phyloP scores from a whole-genome alignment of 495 filamentous ascomycete species.

The Penicillium samsonianum region DNA sequence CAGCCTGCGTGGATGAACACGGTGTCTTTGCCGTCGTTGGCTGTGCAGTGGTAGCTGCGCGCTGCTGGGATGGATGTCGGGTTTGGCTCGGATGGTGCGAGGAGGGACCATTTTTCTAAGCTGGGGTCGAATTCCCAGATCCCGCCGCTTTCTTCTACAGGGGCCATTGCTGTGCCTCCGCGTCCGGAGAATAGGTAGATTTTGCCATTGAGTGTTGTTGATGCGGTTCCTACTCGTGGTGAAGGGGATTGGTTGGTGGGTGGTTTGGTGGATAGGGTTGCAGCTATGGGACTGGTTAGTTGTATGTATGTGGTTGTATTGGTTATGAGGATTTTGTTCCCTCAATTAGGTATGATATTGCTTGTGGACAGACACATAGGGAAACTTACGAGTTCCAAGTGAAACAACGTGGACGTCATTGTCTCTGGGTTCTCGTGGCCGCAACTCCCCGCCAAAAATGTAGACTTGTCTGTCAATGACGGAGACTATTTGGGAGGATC shows the following conservation, averaged over 20 bases:
- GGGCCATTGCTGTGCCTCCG: constrained; percentile 53
- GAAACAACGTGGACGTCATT: constrained; percentile 70
- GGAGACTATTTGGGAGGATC: constrained; percentile 70
- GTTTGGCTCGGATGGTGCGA: constrained; percentile 21
- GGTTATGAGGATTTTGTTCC: neutral
- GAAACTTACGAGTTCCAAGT: constrained; percentile 34
- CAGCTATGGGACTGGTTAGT: neutral
- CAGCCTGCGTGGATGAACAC: constrained; percentile 76
- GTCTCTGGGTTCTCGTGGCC: constrained; percentile 55
- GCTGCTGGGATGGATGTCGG: constrained; percentile 34
- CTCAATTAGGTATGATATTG: neutral
- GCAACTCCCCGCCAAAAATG: constrained; percentile 46
- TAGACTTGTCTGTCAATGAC: constrained; percentile 65
- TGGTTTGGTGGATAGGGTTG: neutral
- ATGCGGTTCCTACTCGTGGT: constrained; percentile 53
- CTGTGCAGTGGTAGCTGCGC: constrained; percentile 50
- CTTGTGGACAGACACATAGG: neutral
- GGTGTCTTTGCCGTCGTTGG: constrained; percentile 51
- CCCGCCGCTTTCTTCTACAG: constrained; percentile 53
- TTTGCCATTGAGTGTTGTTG: constrained; percentile 40
- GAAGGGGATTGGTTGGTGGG: constrained; percentile 26
- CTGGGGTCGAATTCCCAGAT: constrained; percentile 49
- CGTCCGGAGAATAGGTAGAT: constrained; percentile 61
- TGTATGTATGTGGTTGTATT: neutral
- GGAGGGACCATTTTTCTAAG: constrained; percentile 26